A percentile compares a stretch with the other conserved stretches of the same genome.
These are phyloP conservation scores for Naganishia friedmannii DNA, from an alignment of 768 basidiomycete genomes.

Conservation along the genomic window DNA sequence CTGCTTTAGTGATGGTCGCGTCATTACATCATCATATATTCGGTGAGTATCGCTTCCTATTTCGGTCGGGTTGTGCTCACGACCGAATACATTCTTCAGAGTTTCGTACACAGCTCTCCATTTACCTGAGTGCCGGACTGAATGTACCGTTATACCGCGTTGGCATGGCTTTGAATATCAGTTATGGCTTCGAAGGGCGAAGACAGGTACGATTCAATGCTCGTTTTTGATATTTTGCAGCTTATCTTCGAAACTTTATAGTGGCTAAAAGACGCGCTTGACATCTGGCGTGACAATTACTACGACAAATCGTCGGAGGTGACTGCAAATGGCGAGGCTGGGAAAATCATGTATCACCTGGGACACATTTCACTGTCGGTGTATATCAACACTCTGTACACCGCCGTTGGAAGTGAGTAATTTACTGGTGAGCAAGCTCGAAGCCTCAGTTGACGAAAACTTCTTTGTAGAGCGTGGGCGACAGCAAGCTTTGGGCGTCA, in stretches of 20 bases:
- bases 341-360: slow-evolving; percentile 23
- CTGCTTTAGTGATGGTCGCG: slow-evolving; percentile 22
- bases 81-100: not conserved
- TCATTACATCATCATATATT: slow-evolving; percentile 28
- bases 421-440: not conserved
- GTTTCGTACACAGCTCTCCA: slow-evolving; percentile 24
- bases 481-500: slow-evolving; percentile 22
- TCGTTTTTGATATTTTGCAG: not conserved
- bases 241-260: not conserved
- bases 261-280: slow-evolving; percentile 28
- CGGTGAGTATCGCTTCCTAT: not conserved
- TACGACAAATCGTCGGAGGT: slow-evolving; percentile 20
- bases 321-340: slow-evolving; percentile 23
- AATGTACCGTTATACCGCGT: slow-evolving; percentile 23
- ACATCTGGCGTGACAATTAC: slow-evolving; percentile 23
- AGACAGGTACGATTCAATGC: slow-evolving; percentile 14
- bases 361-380: slow-evolving; percentile 26
- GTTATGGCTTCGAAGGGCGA: slow-evolving; percentile 27
- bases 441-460: not conserved
- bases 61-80: not conserved
- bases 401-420: slow-evolving; percentile 25
- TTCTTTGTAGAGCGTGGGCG: slow-evolving; percentile 9
- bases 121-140: slow-evolving; percentile 11
- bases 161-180: slow-evolving; percentile 17
- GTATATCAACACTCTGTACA: slow-evolving; percentile 24